Evolutionary conservation across 2,329 filamentous ascomycete genomes (phyloP).

Genomic region (Penicillium corylophilum): DNA sequence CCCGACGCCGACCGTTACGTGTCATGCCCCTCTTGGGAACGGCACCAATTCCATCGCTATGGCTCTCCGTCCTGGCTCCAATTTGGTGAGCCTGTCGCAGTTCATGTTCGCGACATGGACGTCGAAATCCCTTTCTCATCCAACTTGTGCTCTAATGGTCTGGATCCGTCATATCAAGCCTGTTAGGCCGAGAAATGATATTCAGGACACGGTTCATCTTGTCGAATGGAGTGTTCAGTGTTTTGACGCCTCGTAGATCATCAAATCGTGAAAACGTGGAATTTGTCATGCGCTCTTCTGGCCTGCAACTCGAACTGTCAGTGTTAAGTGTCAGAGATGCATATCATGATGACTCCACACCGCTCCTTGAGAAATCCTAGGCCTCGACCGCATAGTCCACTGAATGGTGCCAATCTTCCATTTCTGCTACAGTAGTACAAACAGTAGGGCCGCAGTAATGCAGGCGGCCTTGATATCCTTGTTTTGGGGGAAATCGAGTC

Average conservation of each 20-base stretch:
- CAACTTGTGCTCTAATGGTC: neutral
- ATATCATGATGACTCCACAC: constrained; percentile 5
- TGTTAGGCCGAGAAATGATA: neutral
- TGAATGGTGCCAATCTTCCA: neutral
- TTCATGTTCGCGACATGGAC: neutral
- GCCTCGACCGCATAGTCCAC: neutral
- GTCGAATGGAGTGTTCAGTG: neutral
- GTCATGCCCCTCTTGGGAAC: constrained; percentile 30
- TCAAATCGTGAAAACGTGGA: neutral
- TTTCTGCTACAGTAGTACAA: constrained; percentile 6
- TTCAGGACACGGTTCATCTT: neutral
- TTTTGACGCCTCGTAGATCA: neutral
- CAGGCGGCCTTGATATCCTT: constrained; percentile 9
- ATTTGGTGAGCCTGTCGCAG: neutral
- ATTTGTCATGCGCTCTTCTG: neutral
- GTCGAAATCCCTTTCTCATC: neutral
- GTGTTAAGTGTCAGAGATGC: neutral
- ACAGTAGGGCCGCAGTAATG: constrained; percentile 1
- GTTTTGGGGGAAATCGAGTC: neutral
- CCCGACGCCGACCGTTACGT: constrained; percentile 29
- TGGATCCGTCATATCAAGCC: neutral
- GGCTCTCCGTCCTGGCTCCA: neutral
- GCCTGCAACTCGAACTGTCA: neutral
- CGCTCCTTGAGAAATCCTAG: constrained; percentile 4
- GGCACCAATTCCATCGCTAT: constrained; percentile 10